These are phyloP conservation scores for Hemisphaericaspora nanyangensis DNA, from an alignment of 805 yeast species.

Conservation along the genomic window DNA sequence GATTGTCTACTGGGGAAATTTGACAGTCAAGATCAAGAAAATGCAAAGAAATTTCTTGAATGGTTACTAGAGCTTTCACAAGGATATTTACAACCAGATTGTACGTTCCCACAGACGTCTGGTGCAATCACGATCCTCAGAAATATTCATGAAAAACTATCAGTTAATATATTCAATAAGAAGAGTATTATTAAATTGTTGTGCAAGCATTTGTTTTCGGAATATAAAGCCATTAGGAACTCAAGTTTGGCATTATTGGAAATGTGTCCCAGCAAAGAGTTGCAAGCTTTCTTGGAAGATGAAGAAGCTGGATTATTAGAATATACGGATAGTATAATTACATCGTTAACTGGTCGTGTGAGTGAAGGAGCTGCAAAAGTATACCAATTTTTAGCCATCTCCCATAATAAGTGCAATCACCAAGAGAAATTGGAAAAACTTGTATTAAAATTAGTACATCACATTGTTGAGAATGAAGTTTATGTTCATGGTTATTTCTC, in stretches of 20 bases:
- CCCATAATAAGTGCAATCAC: constrained; percentile 25
- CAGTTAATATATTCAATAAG: constrained; percentile 1
- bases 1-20: constrained; percentile 45
- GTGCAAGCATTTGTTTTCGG: constrained; percentile 60
- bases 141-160: constrained; percentile 1
- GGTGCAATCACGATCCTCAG: constrained; percentile 6
- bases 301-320: neutral
- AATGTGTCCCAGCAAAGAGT: neutral
- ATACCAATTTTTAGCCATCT: constrained; percentile 46
- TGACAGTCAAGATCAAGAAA: neutral
- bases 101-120: constrained; percentile 38
- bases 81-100: constrained; percentile 45
- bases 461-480: constrained; percentile 13
- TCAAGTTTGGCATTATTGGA: constrained; percentile 29
- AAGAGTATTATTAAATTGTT: constrained; percentile 42
- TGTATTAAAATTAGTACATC: neutral
- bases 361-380: constrained; percentile 80
- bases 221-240: constrained; percentile 74
- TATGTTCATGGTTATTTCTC: constrained; percentile 66
- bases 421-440: constrained; percentile 9
- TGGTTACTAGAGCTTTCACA: constrained; percentile 32
- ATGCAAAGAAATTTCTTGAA: constrained; percentile 4
- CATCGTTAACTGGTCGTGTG: constrained; percentile 51
- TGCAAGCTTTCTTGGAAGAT: constrained; percentile 1
- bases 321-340: constrained; percentile 18